Evolutionary conservation across 192 early-diverging fungal genomes (phyloP).

Genomic region (Backusella tarrabulga): DNA sequence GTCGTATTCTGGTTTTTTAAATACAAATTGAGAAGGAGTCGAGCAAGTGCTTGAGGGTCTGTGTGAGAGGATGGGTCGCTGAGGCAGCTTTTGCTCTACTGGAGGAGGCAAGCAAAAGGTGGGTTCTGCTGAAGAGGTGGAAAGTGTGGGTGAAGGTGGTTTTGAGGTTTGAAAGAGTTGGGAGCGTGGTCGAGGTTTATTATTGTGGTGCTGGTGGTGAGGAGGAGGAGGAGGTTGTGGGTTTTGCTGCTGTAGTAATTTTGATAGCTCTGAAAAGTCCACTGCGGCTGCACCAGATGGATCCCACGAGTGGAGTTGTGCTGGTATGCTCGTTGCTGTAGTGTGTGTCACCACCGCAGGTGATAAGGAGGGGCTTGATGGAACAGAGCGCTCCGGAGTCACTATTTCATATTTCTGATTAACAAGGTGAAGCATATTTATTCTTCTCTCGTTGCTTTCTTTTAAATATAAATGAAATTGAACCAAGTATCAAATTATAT

Average conservation of each 20-base stretch:
- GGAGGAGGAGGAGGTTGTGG: neutral
- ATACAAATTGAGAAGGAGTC: constrained; percentile 32
- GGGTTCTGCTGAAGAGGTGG: constrained; percentile 20
- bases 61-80: constrained; percentile 17
- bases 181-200: constrained; percentile 14
- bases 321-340: constrained; percentile 16
- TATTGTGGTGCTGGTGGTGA: neutral
- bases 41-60: constrained; percentile 23
- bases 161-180: constrained; percentile 29
- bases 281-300: neutral
- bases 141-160: constrained; percentile 30
- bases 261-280: constrained; percentile 22
- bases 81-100: constrained; percentile 1
- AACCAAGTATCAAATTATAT: neutral
- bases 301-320: neutral
- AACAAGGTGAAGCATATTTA: constrained; percentile 9
- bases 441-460: neutral
- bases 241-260: constrained; percentile 11
- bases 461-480: neutral
- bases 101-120: neutral
- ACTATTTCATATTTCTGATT: constrained; percentile 32
- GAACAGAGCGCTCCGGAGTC: constrained; percentile 31
- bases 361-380: constrained; percentile 27
- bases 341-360: constrained; percentile 28
- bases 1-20: constrained; percentile 34